phyloP scores from a whole-genome alignment of 768 basidiomycete species.

The Boletus insuetus region DNA sequence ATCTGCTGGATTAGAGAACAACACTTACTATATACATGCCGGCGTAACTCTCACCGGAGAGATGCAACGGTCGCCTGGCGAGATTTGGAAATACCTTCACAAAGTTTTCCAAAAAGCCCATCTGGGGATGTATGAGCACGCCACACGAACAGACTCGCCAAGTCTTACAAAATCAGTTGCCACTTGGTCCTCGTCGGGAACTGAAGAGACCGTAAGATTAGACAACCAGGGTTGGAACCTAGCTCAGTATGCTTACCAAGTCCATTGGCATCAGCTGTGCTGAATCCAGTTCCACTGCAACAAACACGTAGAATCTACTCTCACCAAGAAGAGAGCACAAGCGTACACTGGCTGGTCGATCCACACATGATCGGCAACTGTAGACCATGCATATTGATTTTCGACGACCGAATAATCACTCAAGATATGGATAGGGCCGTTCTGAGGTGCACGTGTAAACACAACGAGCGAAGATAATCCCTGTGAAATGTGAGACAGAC shows the following conservation, averaged over 20 bases:
- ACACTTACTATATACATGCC: conserved; percentile 60
- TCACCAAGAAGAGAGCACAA: neutral
- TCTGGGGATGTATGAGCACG: conserved; percentile 35
- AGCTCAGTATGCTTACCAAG: conserved; percentile 41
- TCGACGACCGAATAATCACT: conserved; percentile 44
- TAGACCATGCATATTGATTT: conserved; percentile 58
- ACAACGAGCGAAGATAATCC: neutral
- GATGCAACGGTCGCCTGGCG: conserved; percentile 58
- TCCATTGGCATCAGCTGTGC: conserved; percentile 58
- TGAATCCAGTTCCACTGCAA: conserved; percentile 55
- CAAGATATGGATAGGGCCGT: conserved; percentile 60
- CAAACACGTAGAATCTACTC: neutral
- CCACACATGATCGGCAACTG: conserved; percentile 57
- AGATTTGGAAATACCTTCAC: conserved; percentile 72
- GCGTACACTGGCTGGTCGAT: conserved; percentile 64
- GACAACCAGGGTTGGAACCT: neutral
- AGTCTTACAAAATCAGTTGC: conserved; percentile 43
- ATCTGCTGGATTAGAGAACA: conserved; percentile 26
- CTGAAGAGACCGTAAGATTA: conserved; percentile 28
- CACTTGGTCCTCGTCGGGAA: conserved; percentile 62
- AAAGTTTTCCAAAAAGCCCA: conserved; percentile 67
- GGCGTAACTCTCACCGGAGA: conserved; percentile 76
- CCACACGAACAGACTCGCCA: neutral
- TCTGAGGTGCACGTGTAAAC: conserved; percentile 35
- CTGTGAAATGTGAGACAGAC: conserved; percentile 28